These are phyloP conservation scores for Cystobasidium onofrii DNA, from an alignment of 768 basidiomycete species.

Conservation along the genomic window DNA sequence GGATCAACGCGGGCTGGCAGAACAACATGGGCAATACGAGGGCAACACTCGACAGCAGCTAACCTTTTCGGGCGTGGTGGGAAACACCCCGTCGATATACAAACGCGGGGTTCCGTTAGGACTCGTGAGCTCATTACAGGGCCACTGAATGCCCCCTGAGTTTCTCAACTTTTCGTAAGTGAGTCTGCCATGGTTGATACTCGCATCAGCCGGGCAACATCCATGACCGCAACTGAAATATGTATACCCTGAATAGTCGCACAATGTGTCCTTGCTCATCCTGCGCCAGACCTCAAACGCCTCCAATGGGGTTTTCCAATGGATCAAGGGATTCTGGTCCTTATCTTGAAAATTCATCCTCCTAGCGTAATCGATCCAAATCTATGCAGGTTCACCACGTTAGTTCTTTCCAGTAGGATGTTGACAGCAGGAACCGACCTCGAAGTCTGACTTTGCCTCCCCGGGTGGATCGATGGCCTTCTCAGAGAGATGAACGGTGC, in stretches of 20 bases:
- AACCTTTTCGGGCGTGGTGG: conserved; percentile 33
- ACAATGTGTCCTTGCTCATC: conserved; percentile 34
- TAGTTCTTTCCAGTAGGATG: no score
- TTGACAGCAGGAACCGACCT: neutral
- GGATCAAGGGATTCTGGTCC: conserved; percentile 34
- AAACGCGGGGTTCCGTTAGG: conserved; percentile 26
- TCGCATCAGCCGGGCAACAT: neutral
- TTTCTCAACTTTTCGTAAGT: conserved; percentile 11
- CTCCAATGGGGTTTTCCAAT: conserved; percentile 23
- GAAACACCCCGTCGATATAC: conserved; percentile 36
- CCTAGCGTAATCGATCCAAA: conserved; percentile 37
- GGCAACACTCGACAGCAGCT: no score
- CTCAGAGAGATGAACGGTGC: conserved; percentile 37
- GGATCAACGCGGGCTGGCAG: no score
- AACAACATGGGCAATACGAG: conserved; percentile 10
- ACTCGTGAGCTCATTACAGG: conserved; percentile 36
- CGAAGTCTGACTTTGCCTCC: conserved; percentile 34
- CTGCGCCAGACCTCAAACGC: conserved; percentile 37
- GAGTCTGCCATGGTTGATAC: neutral
- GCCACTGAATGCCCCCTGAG: conserved; percentile 39
- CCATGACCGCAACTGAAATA: neutral
- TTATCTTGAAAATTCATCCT: conserved; percentile 40
- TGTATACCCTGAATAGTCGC: conserved; percentile 37
- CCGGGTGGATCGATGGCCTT: conserved; percentile 39
- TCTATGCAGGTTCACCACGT: no score